A percentile compares a stretch with the other conserved stretches of the same genome.
phyloP scores from a whole-genome alignment of 768 basidiomycete species.

The Tricholomella constricta region DNA sequence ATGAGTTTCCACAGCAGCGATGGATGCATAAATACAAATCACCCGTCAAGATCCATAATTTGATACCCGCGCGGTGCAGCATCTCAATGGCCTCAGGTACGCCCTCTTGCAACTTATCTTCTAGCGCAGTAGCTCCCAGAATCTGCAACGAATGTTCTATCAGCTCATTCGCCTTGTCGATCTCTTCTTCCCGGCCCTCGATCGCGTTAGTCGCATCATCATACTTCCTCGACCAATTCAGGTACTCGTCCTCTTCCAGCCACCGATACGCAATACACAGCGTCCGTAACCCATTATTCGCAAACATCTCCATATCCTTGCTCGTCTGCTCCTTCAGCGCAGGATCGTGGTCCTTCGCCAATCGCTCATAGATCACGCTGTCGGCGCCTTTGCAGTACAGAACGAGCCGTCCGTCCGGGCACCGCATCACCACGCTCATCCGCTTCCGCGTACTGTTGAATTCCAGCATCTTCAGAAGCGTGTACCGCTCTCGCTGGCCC shows the following conservation, averaged over 20 bases:
- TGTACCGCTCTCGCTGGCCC: constrained; percentile 84
- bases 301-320: constrained; percentile 91
- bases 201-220: constrained; percentile 80
- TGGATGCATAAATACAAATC: constrained; percentile 16
- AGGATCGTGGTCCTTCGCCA: constrained; percentile 75
- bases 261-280: constrained; percentile 85
- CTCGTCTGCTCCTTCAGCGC: constrained; percentile 74
- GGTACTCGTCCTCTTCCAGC: constrained; percentile 81
- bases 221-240: constrained; percentile 75
- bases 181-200: constrained; percentile 84
- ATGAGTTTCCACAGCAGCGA: background rate
- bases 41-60: constrained; percentile 97
- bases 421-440: constrained; percentile 91
- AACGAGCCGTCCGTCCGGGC: constrained; percentile 78
- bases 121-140: constrained; percentile 92
- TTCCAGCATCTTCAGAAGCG: constrained; percentile 79
- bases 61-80: constrained; percentile 92
- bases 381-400: constrained; percentile 98
- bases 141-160: constrained; percentile 85
- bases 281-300: constrained; percentile 90
- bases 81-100: constrained; percentile 96
- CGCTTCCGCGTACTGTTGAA: constrained; percentile 95
- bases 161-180: constrained; percentile 82
- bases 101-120: constrained; percentile 96
- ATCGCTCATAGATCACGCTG: constrained; percentile 87